Evolutionary conservation across 352 stramenopile genomes (phyloP), one percentile per base, ranked within the genome.

Genomic region (Pythium graminicola): DNA sequence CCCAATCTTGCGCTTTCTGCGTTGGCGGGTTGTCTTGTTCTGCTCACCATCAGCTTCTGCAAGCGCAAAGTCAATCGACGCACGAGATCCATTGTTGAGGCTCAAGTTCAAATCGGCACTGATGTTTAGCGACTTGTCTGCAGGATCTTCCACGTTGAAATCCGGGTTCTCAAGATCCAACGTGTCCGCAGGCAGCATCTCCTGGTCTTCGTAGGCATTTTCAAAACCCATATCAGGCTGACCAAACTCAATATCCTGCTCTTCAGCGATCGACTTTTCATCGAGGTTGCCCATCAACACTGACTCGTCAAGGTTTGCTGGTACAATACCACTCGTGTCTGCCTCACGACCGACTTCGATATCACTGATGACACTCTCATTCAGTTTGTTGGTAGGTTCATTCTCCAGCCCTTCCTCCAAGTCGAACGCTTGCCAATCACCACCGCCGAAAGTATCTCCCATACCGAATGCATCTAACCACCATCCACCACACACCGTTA

Each of bases 391-490:
- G 13, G 9, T 73, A 35, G 58, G 54, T 38, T 76, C 65, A 31
- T 72, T 74, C 28, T 77, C 77, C 13, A 77, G 72, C 9, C 65
- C 76, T 52, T 88, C 80, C 26, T 91, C 85, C 35, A 91, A 43
- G 32, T 93, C 80, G 42, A 92, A 95, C 5, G 79, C 80, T 22
- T 92, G 80, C 82, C 81, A 93, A 46, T 90, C 74, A 32, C 75
- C 77, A 17, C 57, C 67, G 9, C 81, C 82, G 53, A 90, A 92
- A 13, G 81, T 93, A 24, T 93, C 81, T 26, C 86, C 80, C 20
- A 79, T 65, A 3, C 64, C 61, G 50, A 91, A 81, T 1, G 48
- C 73, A 78, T 87, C 81, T 92, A 48, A 3, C 48, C 51, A 54
- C 6, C 33, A 41, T 35, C 11, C n/a, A 41, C 4, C 11, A 26